Evolutionary conservation across 441 rosid species (phyloP).

Genomic region (Erysimum cheiri): DNA sequence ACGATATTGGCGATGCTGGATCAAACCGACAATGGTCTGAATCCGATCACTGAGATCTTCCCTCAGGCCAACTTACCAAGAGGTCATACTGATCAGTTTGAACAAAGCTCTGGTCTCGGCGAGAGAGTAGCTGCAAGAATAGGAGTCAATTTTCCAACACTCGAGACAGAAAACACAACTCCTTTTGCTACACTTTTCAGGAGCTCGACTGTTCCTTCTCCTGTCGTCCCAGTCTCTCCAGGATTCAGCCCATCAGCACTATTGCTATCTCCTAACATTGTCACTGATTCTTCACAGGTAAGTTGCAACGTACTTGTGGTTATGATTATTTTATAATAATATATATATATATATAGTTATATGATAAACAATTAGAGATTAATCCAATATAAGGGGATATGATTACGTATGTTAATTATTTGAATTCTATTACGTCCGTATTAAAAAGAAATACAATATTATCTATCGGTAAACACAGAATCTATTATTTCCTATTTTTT

Average conservation of each 20-base stretch:
- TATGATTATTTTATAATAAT: not conserved
- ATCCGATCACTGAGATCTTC: conserved; percentile 22
- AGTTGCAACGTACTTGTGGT: not conserved
- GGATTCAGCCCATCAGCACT: conserved; percentile 35
- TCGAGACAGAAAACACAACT: conserved; percentile 48
- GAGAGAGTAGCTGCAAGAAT: conserved; percentile 58
- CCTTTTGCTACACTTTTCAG: conserved; percentile 5
- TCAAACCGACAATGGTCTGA: conserved; percentile 9
- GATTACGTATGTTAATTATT: not conserved
- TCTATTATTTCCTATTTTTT: conserved; percentile 12
- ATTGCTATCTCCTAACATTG: conserved; percentile 22
- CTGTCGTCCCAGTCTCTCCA: conserved; percentile 13
- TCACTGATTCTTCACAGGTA: conserved; percentile 18
- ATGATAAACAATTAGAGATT: not conserved
- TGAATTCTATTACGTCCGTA: not conserved
- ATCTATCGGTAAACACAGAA: conserved; percentile 11
- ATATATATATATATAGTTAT: not conserved
- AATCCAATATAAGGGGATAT: not conserved
- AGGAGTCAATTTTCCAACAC: conserved; percentile 53
- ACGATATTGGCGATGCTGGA: conserved; percentile 5
- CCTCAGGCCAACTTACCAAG: conserved; percentile 13
- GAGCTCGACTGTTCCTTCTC: conserved; percentile 15
- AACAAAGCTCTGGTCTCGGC: conserved; percentile 37
- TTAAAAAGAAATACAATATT: not conserved
- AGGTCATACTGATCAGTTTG: not conserved